A percentile compares a stretch with the other conserved stretches of the same genome.
These are phyloP conservation scores for Leccinum pellstonianum DNA, from an alignment of 768 basidiomycete genomes.

Conservation along the genomic window DNA sequence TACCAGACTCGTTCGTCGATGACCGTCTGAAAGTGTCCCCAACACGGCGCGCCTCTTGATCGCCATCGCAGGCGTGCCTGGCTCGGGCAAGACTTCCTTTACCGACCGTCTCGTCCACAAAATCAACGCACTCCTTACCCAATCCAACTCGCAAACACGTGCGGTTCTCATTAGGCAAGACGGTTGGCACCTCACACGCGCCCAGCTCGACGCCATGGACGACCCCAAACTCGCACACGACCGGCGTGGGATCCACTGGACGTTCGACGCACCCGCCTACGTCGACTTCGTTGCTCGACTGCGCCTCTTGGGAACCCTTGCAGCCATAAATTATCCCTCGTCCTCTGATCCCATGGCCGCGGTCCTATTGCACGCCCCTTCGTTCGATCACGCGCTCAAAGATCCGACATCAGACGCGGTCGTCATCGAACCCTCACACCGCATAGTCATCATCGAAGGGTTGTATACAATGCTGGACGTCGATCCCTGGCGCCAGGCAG, in stretches of 20 bases:
- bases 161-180: slow-evolving; percentile 80
- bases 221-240: slow-evolving; percentile 78
- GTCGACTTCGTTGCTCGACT: slow-evolving; percentile 62
- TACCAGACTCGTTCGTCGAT: neutral
- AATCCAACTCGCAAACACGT: slow-evolving; percentile 2
- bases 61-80: slow-evolving; percentile 78
- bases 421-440: slow-evolving; percentile 58
- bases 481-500: slow-evolving; percentile 69
- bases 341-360: slow-evolving; percentile 61
- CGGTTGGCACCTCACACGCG: slow-evolving; percentile 88
- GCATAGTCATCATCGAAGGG: slow-evolving; percentile 86
- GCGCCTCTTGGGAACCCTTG: slow-evolving; percentile 35
- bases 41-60: slow-evolving; percentile 53
- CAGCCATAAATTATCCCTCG: slow-evolving; percentile 40
- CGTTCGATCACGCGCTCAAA: slow-evolving; percentile 86
- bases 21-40: slow-evolving; percentile 12
- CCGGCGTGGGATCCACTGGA: slow-evolving; percentile 86
- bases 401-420: slow-evolving; percentile 67
- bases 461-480: slow-evolving; percentile 80
- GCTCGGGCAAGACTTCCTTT: slow-evolving; percentile 83
- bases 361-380: slow-evolving; percentile 44
- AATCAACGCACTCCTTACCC: slow-evolving; percentile 45
- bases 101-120: slow-evolving; percentile 55
- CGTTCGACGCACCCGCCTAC: slow-evolving; percentile 79
- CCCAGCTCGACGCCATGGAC: slow-evolving; percentile 71